Evolutionary conservation across 1,139 yeast species (phyloP).

Genomic region (Candida dubliniensis): DNA sequence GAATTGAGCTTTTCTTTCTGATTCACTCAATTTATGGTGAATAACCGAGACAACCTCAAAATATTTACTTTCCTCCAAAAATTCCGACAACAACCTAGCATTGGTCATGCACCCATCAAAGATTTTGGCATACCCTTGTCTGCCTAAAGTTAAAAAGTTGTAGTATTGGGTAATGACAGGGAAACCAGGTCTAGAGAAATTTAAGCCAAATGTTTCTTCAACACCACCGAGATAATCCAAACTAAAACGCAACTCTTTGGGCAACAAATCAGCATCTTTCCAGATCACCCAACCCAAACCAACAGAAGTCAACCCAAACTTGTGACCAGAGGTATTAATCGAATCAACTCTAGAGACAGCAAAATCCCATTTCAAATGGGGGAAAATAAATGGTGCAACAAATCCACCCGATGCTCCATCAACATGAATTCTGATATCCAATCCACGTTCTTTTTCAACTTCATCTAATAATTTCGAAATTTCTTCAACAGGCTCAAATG

Average conservation of each 20-base stretch:
- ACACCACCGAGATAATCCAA: conserved; percentile 80
- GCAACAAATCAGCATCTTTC: conserved; percentile 64
- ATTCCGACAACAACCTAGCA: conserved; percentile 66
- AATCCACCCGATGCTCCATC: conserved; percentile 95
- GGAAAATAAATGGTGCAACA: conserved; percentile 80
- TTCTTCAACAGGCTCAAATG: conserved; percentile 73
- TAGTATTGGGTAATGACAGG: conserved; percentile 87
- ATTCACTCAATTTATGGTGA: conserved; percentile 50
- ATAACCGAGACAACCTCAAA: conserved; percentile 78
- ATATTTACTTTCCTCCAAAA: conserved; percentile 63
- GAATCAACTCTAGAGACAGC: conserved; percentile 71
- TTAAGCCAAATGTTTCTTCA: conserved; percentile 82
- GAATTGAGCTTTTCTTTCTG: conserved; percentile 20
- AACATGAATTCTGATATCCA: conserved; percentile 77
- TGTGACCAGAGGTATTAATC: conserved; percentile 93
- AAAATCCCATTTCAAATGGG: conserved; percentile 82
- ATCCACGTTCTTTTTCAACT: conserved; percentile 66
- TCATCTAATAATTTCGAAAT: conserved; percentile 65
- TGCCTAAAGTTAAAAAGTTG: conserved; percentile 71
- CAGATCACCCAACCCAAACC: conserved; percentile 94
- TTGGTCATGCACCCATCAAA: conserved; percentile 66
- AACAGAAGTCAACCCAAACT: conserved; percentile 85
- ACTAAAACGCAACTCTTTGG: conserved; percentile 54
- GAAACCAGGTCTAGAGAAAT: conserved; percentile 91
- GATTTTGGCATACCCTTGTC: conserved; percentile 62